Base-by-base conservation (phyloP, 805 yeast genomes). In the Ogataea nitratoaversa region DNA sequence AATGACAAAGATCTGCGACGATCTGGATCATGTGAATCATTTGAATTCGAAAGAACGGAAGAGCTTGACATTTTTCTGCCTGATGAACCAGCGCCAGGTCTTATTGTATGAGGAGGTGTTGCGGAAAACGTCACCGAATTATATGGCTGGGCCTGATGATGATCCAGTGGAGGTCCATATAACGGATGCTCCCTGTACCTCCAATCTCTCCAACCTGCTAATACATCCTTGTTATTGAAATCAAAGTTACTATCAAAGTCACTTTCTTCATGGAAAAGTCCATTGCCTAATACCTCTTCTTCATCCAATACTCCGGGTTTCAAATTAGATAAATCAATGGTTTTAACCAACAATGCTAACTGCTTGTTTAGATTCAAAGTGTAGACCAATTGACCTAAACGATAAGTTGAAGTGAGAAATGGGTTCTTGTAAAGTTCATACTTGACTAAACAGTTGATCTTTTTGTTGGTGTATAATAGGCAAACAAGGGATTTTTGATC, bases 151-250 rank as follows among this genome's bases (percentile, higher is more conserved):
- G 12, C 18, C 17, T 19, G 17, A 13, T 16, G 19, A 9, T 9
- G 37, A 3, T n/a, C 32, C 35, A 47, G 32, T 30, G 43, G 37
- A 32, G 37, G 29, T 0, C 64, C 61, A 54, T 82, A 82, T 27
- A 84, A 58, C 1, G 91, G 86, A 60, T 83, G 89, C 37, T 74
- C 75, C 46, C 86, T 72, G 53, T 73, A 82, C 53, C 86, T 83
- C 95, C 95, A 88, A 59, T 88, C 96, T 56, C 96, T 72, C 96
- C 96, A 88, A 8, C 91, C 83, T 0, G 95, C 95, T 37, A 74
- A 62, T 2, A 80, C 73, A 31, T 48, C 45, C 16, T 47, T 42
- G 11, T 52, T 47, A 18, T 45, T 46, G 3, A 37, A 13, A 5
- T 31, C 32, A 13, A 16, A n/a, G 11, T 40, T 22, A 12, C 32